Base-by-base conservation (phyloP, 805 yeast species). In the Barnettozyma californica region DNA sequence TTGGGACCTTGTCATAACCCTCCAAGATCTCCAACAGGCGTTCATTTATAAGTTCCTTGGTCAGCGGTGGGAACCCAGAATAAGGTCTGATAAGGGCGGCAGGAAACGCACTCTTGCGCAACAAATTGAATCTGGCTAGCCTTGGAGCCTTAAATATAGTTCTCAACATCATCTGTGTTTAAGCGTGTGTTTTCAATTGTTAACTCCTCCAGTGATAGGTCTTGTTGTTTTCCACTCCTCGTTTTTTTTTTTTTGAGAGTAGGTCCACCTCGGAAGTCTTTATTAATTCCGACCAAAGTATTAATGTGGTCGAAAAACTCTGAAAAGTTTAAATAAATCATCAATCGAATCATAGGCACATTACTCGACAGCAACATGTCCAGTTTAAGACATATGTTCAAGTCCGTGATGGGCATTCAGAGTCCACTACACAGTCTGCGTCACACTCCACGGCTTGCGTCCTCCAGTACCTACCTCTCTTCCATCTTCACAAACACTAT, bases 11-110 rank as follows among this genome's bases (percentile, higher is more conserved):
- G 56, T 77, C 83, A 66, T 77, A 82, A 9, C 84, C 80, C 65
- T 82, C 86, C 53, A 83, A 71, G 58, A 83, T 67, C 60, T 82
- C 87, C 47, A 80, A 61, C 47, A 83, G 71, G 70, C 89, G 75
- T 58, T 80, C 84, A 46, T 70, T 70, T 47, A 84, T 79, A 35
- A 77, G 63, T n/a, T 82, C 87, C 63, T 76, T 78, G 40, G 85
- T 78, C 57, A 83, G 70, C 27, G 76, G 73, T 26, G 87, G 84
- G 52, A 77, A 79, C 44, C 73, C 75, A 33, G 86, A 80, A 65
- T 82, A 82, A 42, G 57, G 61, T 63, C 69, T 70, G 45, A 34
- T 2, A n/a, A n/a, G 8, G 6, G 41, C 13, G 11, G 35, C 13
- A 2, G 16, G 41, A 20, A 3, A 13, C 2, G 10, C 20, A 18